phyloP scores from a whole-genome alignment of 768 basidiomycete species.

The Erythrobasidium yunnanense region DNA sequence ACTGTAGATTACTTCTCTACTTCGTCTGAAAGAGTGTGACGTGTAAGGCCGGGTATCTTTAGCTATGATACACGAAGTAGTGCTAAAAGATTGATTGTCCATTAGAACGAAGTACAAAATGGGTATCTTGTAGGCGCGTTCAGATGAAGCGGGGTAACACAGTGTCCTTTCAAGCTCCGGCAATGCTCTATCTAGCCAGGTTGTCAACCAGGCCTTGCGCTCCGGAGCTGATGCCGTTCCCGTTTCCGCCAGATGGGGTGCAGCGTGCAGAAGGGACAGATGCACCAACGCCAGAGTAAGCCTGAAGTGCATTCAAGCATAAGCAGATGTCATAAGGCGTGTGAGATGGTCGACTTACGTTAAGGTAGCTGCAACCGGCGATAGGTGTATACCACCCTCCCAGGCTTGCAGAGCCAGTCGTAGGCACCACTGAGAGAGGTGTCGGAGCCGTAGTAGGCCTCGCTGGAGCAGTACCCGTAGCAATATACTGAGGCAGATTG shows the following conservation, averaged over 20 bases:
- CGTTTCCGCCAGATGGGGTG: slow-evolving; percentile 6
- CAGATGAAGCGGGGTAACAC: too few relatives aligned
- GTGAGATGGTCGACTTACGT: neutral
- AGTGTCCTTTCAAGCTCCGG: too few relatives aligned
- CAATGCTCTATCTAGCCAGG: neutral
- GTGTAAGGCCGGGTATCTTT: too few relatives aligned
- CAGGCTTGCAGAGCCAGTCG: neutral
- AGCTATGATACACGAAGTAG: too few relatives aligned
- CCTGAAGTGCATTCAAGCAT: neutral
- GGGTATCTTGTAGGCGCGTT: too few relatives aligned
- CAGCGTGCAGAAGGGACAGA: neutral
- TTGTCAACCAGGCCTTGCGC: neutral
- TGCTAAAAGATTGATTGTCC: too few relatives aligned
- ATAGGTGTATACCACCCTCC: slow-evolving; percentile 22
- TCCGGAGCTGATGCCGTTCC: neutral
- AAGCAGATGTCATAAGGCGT: neutral
- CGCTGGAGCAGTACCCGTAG: slow-evolving; percentile 12
- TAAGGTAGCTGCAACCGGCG: slow-evolving; percentile 22
- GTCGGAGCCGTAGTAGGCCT: neutral
- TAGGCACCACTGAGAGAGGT: neutral
- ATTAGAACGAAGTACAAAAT: too few relatives aligned
- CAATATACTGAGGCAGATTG: slow-evolving; percentile 8
- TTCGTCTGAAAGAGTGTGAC: too few relatives aligned
- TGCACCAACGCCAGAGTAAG: slow-evolving; percentile 18
- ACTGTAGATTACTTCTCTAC: too few relatives aligned